These are phyloP conservation scores for Piloderma croceum DNA, from an alignment of 768 basidiomycete genomes.

Conservation along the genomic window DNA sequence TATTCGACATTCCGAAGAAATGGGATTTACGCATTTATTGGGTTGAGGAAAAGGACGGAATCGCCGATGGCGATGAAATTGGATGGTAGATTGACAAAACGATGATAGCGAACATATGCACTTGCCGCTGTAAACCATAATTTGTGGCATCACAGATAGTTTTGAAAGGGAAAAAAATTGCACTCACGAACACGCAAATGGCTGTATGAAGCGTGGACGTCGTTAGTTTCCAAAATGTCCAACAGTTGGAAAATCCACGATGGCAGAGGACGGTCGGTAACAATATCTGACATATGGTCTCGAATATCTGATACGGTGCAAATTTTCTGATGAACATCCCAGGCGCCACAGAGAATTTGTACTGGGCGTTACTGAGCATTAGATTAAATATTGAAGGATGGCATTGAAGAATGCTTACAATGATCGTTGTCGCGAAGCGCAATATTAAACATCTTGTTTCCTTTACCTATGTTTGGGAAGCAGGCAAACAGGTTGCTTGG, in stretches of 20 bases:
- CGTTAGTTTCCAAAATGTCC: constrained; percentile 9
- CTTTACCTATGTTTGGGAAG: constrained; percentile 3
- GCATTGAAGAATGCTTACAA: too few species aligned
- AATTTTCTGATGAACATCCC: too few species aligned
- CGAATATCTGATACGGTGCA: too few species aligned
- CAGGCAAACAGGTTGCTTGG: constrained; percentile 2
- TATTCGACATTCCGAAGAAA: too few species aligned
- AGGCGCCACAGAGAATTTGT: too few species aligned
- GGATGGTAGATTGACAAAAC: constrained; percentile 7
- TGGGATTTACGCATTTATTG: constrained; percentile 12
- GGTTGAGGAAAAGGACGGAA: constrained; percentile 12
- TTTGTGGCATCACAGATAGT: too few species aligned
- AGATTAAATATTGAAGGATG: too few species aligned
- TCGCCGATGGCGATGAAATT: constrained; percentile 17
- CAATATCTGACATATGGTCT: too few species aligned
- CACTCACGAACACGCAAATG: constrained; percentile 7
- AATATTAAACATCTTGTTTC: constrained; percentile 8
- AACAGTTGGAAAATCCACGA: constrained; percentile 10
- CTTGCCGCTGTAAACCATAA: constrained; percentile 10
- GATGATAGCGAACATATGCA: constrained; percentile 14
- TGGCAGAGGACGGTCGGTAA: constrained; percentile 11
- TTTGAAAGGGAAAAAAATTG: neutral
- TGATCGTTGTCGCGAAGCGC: too few species aligned
- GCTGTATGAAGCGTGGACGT: neutral
- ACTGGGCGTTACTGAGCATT: too few species aligned